Percentiles rank a stretch among this genome's conserved stretches.
These are phyloP conservation scores for Naganishia sp. DNA, from an alignment of 1,284 basidiomycete genomes.

Conservation along the genomic window DNA sequence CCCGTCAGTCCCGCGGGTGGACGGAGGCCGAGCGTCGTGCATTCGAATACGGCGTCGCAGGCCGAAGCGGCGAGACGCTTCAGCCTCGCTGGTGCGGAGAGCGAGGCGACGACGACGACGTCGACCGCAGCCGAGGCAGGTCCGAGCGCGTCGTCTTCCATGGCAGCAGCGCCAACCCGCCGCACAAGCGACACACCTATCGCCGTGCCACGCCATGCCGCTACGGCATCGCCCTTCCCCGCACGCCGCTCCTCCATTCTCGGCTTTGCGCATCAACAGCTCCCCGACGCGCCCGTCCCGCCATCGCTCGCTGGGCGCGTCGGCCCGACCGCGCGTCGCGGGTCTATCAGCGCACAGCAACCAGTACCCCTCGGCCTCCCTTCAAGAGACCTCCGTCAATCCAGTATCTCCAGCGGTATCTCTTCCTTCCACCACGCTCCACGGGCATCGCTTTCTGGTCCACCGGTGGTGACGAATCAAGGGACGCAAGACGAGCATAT, in stretches of 20 bases:
- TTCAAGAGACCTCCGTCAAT: constrained; percentile 6
- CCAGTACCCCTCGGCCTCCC: not conserved
- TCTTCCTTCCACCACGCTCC: constrained; percentile 11
- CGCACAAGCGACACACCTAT: no score
- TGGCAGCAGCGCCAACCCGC: no score
- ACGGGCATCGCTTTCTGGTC: constrained; percentile 1
- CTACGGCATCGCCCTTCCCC: not conserved
- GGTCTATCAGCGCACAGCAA: constrained; percentile 5
- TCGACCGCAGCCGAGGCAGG: not conserved
- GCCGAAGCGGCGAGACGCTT: constrained; percentile 16
- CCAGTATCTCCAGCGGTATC: not conserved
- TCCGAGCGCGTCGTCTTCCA: not conserved
- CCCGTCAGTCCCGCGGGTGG: constrained; percentile 19
- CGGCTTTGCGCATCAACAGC: constrained; percentile 18
- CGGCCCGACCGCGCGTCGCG: not conserved
- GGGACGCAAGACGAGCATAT: constrained; percentile 19
- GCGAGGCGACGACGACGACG: constrained; percentile 5
- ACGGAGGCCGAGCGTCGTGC: constrained; percentile 18
- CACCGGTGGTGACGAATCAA: constrained; percentile 8
- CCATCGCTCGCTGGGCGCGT: constrained; percentile 10
- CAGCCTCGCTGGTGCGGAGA: constrained; percentile 6
- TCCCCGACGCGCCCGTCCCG: constrained; percentile 14
- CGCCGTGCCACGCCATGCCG: not conserved
- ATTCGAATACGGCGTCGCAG: constrained; percentile 16
- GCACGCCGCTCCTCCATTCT: constrained; percentile 14